Conservation (phyloP, 129 eudicot genomes). For the Chrysanthemum seticuspe region DNA sequence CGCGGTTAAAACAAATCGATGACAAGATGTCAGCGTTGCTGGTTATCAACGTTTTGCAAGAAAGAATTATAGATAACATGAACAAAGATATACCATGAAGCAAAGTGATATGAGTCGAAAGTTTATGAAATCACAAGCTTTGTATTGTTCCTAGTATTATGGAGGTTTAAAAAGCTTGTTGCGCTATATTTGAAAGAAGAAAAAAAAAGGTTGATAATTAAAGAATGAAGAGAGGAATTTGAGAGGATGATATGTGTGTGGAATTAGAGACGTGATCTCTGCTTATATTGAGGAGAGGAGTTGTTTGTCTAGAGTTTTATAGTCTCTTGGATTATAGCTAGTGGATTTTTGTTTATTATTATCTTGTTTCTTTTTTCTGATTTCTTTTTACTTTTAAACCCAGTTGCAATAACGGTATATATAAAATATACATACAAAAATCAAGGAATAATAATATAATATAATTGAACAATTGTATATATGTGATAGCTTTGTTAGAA, state of each 20-base stretch:
- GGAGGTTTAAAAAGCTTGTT: slow-evolving; percentile 18
- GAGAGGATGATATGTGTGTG: slow-evolving; percentile 30
- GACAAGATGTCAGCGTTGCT: too few species aligned
- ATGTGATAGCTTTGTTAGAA: too few species aligned
- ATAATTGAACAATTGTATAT: background rate
- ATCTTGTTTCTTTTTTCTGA: background rate
- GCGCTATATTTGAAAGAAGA: background rate
- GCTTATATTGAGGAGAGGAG: slow-evolving; percentile 30
- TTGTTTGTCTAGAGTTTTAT: slow-evolving; percentile 1
- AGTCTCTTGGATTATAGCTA: slow-evolving; percentile 22
- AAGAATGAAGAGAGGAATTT: background rate
- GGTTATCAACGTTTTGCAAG: background rate
- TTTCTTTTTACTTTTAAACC: background rate
- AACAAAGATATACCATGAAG: slow-evolving; percentile 30
- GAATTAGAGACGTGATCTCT: slow-evolving; percentile 32
- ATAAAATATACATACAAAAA: background rate
- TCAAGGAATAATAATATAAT: background rate
- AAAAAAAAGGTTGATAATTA: background rate
- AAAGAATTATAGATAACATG: background rate
- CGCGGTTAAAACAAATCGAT: background rate
- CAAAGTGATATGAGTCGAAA: slow-evolving; percentile 10
- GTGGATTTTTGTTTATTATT: background rate
- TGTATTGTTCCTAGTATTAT: slow-evolving; percentile 20
- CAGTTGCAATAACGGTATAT: background rate
- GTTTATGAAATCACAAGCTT: slow-evolving; percentile 27